Conservation (phyloP, 2,329 filamentous ascomycete species). For the Xylariaceae sp. region DNA sequence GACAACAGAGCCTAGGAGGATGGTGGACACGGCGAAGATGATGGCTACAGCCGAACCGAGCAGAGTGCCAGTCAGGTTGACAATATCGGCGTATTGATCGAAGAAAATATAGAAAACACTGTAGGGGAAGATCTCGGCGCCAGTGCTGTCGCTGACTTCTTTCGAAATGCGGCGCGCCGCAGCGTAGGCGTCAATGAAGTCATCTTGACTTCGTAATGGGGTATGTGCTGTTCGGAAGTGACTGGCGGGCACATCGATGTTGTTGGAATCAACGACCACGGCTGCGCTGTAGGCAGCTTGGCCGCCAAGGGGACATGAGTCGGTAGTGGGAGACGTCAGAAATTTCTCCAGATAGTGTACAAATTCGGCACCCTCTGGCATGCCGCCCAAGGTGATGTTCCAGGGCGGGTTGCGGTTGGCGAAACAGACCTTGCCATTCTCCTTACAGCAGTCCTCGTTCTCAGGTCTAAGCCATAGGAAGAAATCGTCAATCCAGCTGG, state of each 20-base stretch:
- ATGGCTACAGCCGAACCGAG: conserved; percentile 81
- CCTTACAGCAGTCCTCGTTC: conserved; percentile 70
- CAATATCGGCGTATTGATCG: conserved; percentile 88
- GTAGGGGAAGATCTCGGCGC: conserved; percentile 89
- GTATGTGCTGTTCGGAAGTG: conserved; percentile 92
- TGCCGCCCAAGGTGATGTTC: conserved; percentile 85
- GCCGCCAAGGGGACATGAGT: conserved; percentile 83
- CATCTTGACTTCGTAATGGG: conserved; percentile 79
- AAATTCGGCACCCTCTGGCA: conserved; percentile 94
- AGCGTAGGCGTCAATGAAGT: conserved; percentile 90
- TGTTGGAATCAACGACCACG: conserved; percentile 70
- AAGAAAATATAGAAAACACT: conserved; percentile 99
- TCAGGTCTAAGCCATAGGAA: conserved; percentile 94
- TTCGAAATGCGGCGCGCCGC: conserved; percentile 84
- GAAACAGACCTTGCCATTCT: conserved; percentile 74
- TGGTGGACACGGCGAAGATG: conserved; percentile 75
- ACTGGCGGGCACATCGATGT: conserved; percentile 69
- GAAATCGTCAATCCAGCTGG: conserved; percentile 96
- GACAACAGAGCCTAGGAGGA: conserved; percentile 78
- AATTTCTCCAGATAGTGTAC: conserved; percentile 81
- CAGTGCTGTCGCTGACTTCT: conserved; percentile 68
- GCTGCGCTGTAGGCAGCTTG: conserved; percentile 84
- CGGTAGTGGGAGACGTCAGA: conserved; percentile 74
- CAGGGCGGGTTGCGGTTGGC: conserved; percentile 72
- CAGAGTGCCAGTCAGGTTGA: conserved; percentile 73